Conservation (phyloP, 2,329 filamentous ascomycete species). For the Aureobasidium sp. region DNA sequence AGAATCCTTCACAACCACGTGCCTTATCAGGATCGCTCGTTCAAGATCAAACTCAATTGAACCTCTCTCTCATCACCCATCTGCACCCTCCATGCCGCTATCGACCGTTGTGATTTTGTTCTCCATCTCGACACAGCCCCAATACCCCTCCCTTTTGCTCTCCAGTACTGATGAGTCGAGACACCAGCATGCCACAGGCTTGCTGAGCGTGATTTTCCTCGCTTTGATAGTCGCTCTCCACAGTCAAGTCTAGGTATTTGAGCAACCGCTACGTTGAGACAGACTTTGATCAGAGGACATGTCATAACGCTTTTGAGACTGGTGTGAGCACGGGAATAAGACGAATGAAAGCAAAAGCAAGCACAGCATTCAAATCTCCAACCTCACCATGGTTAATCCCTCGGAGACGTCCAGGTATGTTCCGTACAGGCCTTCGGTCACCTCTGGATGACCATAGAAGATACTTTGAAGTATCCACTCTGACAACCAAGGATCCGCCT, state of each 20-base stretch:
- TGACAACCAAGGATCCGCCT: neutral
- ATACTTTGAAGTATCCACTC: neutral
- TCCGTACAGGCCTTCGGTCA: neutral
- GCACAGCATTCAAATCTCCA: neutral
- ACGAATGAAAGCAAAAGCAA: neutral
- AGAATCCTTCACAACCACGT: neutral
- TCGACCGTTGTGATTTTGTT: neutral
- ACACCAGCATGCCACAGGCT: too few relatives aligned
- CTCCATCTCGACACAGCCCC: too few relatives aligned
- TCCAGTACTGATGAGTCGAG: neutral
- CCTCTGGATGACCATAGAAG: neutral
- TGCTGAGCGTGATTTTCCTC: neutral
- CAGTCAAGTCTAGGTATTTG: neutral
- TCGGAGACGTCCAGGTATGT: neutral
- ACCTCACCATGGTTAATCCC: neutral
- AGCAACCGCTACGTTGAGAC: neutral
- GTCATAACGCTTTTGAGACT: neutral
- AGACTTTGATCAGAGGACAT: neutral
- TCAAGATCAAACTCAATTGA: neutral
- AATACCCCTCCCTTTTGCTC: neutral
- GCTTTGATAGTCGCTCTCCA: neutral
- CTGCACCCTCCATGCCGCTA: neutral
- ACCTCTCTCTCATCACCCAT: neutral
- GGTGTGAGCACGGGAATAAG: neutral
- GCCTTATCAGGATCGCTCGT: neutral